Evolutionary conservation across 176 grass and related monocot genomes (phyloP).

Genomic region (Avena eriantha): DNA sequence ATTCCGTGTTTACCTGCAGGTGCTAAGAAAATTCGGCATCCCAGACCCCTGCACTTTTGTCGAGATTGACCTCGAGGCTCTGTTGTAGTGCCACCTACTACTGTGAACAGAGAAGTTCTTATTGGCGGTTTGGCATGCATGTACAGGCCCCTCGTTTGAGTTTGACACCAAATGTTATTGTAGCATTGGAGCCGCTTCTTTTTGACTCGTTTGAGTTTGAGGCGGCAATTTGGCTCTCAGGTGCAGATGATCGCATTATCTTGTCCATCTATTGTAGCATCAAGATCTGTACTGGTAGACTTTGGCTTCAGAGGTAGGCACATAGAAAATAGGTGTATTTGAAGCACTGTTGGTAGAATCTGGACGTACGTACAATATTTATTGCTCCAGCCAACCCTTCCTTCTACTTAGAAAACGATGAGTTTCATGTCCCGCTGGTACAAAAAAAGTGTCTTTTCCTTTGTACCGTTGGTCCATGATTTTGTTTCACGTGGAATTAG

Average conservation of each 20-base stretch:
- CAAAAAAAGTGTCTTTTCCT: too few relatives aligned
- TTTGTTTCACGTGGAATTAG: too few relatives aligned
- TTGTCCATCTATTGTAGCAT: slow-evolving; percentile 9
- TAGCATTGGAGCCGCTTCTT: background rate
- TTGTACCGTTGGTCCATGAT: too few relatives aligned
- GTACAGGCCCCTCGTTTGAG: background rate
- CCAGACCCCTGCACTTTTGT: slow-evolving; percentile 88
- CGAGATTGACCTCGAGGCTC: slow-evolving; percentile 77
- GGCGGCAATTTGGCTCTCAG: background rate
- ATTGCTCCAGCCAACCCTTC: too few relatives aligned
- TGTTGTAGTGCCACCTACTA: slow-evolving; percentile 53
- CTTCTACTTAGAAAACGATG: too few relatives aligned
- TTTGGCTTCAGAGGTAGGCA: too few relatives aligned
- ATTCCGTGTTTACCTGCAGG: slow-evolving; percentile 44
- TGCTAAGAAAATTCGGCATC: slow-evolving; percentile 87
- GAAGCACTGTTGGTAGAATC: too few relatives aligned
- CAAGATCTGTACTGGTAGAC: too few relatives aligned
- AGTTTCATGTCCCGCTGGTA: too few relatives aligned
- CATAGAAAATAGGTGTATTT: too few relatives aligned
- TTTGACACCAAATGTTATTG: background rate
- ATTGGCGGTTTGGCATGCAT: slow-evolving; percentile 21
- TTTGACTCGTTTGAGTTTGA: background rate
- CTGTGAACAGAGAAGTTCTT: slow-evolving; percentile 22
- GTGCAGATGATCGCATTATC: background rate
- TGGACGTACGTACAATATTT: too few relatives aligned